Evolutionary conservation across 2,329 filamentous ascomycete species (phyloP).

Genomic region (Claviceps arundinis): DNA sequence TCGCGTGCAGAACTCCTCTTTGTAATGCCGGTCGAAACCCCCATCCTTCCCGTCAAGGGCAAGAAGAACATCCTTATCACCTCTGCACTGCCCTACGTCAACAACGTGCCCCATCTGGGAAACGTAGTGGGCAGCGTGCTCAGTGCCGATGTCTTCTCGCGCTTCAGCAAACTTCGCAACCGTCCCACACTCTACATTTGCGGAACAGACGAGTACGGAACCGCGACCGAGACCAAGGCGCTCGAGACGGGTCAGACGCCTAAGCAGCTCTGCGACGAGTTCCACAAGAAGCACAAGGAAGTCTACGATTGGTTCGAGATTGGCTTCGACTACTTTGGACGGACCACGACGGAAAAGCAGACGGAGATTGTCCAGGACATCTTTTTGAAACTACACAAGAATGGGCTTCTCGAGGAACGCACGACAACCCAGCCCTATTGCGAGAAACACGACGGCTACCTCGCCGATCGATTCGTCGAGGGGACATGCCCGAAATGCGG

Average conservation of each 20-base stretch:
- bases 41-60: slow-evolving; percentile 52
- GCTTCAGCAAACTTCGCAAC: slow-evolving; percentile 68
- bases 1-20: background rate
- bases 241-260: slow-evolving; percentile 77
- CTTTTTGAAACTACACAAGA: slow-evolving; percentile 75
- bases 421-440: slow-evolving; percentile 86
- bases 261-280: slow-evolving; percentile 79
- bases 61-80: slow-evolving; percentile 85
- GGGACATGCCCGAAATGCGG: slow-evolving; percentile 64
- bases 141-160: slow-evolving; percentile 75
- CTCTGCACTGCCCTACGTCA: slow-evolving; percentile 72
- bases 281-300: slow-evolving; percentile 76
- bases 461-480: slow-evolving; percentile 79
- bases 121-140: slow-evolving; percentile 82
- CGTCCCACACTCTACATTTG: slow-evolving; percentile 75
- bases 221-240: slow-evolving; percentile 89
- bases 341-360: slow-evolving; percentile 78
- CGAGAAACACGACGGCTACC: slow-evolving; percentile 59
- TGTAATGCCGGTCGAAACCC: slow-evolving; percentile 11
- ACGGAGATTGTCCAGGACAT: slow-evolving; percentile 89
- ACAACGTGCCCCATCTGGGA: slow-evolving; percentile 69
- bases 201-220: slow-evolving; percentile 82
- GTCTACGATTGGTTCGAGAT: slow-evolving; percentile 97
- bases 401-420: slow-evolving; percentile 77
- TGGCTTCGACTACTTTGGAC: slow-evolving; percentile 86